A percentile compares a stretch with the other conserved stretches of the same genome.
Conservation (phyloP, 306 rosid species). For the Morella rubra region DNA sequence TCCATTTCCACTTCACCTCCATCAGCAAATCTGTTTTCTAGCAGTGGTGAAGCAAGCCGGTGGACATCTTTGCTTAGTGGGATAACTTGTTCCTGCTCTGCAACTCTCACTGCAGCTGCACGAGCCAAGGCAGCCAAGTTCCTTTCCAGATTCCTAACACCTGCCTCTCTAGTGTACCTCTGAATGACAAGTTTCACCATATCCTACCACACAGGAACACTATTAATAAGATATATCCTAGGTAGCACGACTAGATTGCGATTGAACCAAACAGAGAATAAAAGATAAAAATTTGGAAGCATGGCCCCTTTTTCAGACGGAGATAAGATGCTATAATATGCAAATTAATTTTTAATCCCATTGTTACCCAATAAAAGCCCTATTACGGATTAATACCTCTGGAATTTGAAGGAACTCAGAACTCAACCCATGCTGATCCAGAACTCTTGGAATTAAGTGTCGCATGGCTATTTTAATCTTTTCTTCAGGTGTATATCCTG, state of each 20-base stretch:
- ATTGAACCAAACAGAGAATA: not conserved
- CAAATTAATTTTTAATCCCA: not conserved
- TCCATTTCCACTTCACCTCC: conserved; percentile 97
- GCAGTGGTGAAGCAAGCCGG: conserved; percentile 66
- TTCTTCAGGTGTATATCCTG: conserved; percentile 96
- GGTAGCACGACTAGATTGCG: not conserved
- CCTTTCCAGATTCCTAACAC: conserved; percentile 90
- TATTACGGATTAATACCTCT: conserved; percentile 56
- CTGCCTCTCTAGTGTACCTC: conserved; percentile 98
- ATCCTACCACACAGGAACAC: conserved; percentile 47
- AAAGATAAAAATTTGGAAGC: not conserved
- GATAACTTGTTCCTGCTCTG: conserved; percentile 77
- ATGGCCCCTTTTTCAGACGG: not conserved
- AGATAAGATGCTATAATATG: not conserved
- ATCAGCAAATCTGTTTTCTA: conserved; percentile 85
- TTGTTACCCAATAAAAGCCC: not conserved
- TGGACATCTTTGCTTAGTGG: conserved; percentile 70
- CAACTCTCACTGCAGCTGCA: conserved; percentile 93
- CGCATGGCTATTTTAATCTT: conserved; percentile 88
- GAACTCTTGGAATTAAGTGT: conserved; percentile 92
- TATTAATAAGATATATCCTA: not conserved
- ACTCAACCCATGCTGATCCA: conserved; percentile 90
- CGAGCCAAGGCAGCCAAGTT: conserved; percentile 92
- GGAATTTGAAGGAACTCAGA: conserved; percentile 90
- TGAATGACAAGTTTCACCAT: conserved; percentile 84